Evolutionary conservation across 2,329 filamentous ascomycete genomes (phyloP), one percentile per base, ranked within the genome.

Genomic region (Zasmidium cellare): DNA sequence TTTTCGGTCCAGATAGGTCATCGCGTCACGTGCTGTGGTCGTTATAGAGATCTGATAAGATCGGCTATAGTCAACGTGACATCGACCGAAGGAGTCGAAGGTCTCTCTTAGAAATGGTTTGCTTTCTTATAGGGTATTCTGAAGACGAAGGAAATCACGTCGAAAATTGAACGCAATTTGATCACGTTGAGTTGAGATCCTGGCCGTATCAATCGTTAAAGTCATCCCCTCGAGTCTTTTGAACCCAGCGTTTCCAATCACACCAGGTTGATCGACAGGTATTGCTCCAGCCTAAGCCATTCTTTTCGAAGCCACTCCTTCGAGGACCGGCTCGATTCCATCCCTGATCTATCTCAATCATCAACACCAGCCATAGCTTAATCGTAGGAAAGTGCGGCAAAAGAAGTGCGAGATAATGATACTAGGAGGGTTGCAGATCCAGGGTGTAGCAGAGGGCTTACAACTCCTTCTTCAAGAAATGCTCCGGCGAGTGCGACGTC

Each of bases 401-500:
- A 23, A 18, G 23, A 46, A 18, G 5, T 12, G 18, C n/a, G n/a
- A n/a, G n/a, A 23, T 22, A 45, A 45, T 7, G 5, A 45, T 45
- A 45, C 6, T 7, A 20, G 41, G 16, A 45, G 6, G 16, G 41
- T 7, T 45, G 41, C 16, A n/a, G n/a, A n/a, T n/a, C n/a, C n/a
- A n/a, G n/a, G n/a, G n/a, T n/a, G n/a, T n/a, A n/a, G n/a, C n/a
- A n/a, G n/a, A n/a, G 7, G 18, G 16, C 53, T 62, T 72, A 86
- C 48, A 87, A 69, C 65, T 87, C 84, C 75, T 87, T 87, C 73
- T 87, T 87, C 72, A 85, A 73, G 62, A 83, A 87, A 72, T 88
- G 92, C 79, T 97, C 92, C 0, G 93, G 93, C 74, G 94, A 92
- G 75, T 97, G 94, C 18, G 89, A 92, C 3, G 92, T 97, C 79